Evolutionary conservation across 352 stramenopile species (phyloP).

Genomic region (Pythium guiyangense): DNA sequence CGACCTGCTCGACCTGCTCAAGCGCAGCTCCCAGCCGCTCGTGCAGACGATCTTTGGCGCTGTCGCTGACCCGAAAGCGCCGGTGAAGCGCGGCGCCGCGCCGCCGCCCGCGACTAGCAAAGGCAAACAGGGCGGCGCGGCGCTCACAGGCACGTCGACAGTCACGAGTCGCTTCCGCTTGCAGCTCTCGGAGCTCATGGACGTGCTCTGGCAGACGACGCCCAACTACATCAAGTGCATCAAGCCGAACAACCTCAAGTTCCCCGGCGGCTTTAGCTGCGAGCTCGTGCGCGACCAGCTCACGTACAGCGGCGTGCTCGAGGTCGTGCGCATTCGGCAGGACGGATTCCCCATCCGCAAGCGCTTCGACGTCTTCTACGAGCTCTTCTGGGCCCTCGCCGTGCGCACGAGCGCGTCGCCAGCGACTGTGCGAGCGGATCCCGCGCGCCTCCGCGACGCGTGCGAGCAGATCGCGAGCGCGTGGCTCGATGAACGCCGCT

Average conservation of each 20-base stretch:
- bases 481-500: constrained; percentile 30
- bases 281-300: constrained; percentile 88
- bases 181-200: constrained; percentile 81
- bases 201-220: constrained; percentile 81
- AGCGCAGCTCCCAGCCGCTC: constrained; percentile 58
- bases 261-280: constrained; percentile 85
- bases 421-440: constrained; percentile 16
- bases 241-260: constrained; percentile 94
- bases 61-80: constrained; percentile 1
- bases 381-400: constrained; percentile 57
- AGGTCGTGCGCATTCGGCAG: constrained; percentile 91
- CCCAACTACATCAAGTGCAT: constrained; percentile 94
- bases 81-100: constrained; percentile 13
- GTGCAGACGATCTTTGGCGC: constrained; percentile 50
- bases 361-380: constrained; percentile 67
- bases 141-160: constrained; percentile 56
- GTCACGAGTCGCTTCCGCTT: constrained; percentile 71
- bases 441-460: constrained; percentile 21
- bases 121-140: constrained; percentile 37
- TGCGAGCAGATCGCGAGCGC: constrained; percentile 45
- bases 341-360: constrained; percentile 89
- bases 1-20: constrained; percentile 75
- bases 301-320: constrained; percentile 89
- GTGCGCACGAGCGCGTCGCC: constrained; percentile 13
- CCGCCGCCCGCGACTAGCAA: constrained; percentile 15